These are phyloP conservation scores for Suillus decipiens DNA, from an alignment of 768 basidiomycete species.

Conservation along the genomic window DNA sequence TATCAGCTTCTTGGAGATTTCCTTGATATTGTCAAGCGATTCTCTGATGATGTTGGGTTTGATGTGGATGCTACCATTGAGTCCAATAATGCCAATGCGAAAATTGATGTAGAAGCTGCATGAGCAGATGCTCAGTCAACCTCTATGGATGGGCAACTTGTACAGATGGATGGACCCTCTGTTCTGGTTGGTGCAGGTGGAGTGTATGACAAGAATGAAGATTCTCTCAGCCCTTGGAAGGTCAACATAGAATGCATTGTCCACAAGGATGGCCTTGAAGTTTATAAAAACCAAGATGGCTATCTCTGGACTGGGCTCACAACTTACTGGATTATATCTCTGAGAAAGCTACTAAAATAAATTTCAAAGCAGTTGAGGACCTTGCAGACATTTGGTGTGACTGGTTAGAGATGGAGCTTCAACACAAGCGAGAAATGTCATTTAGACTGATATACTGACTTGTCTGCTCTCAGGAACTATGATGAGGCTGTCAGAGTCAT, in stretches of 20 bases:
- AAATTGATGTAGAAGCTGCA: slow-evolving; percentile 46
- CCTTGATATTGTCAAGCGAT: slow-evolving; percentile 87
- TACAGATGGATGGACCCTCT: slow-evolving; percentile 71
- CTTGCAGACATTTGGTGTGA: slow-evolving; percentile 99
- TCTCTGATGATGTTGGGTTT: slow-evolving; percentile 90
- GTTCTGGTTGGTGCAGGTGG: slow-evolving; percentile 53
- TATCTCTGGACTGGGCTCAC: slow-evolving; percentile 94
- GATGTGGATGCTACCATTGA: slow-evolving; percentile 72
- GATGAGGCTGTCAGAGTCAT: slow-evolving; percentile 94
- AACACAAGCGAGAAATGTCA: slow-evolving; percentile 75
- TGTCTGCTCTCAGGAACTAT: slow-evolving; percentile 68
- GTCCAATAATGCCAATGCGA: slow-evolving; percentile 53
- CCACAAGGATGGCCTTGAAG: slow-evolving; percentile 77
- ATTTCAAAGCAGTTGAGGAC: slow-evolving; percentile 95
- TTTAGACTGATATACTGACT: slow-evolving; percentile 16
- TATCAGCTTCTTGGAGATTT: slow-evolving; percentile 93
- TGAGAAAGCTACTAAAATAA: slow-evolving; percentile 89
- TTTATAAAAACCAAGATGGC: slow-evolving; percentile 97
- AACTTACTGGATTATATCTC: slow-evolving; percentile 97
- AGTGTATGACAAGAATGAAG: slow-evolving; percentile 80
- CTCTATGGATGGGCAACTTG: slow-evolving; percentile 45
- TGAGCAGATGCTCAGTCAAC: slow-evolving; percentile 16
- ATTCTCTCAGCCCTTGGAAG: slow-evolving; percentile 65
- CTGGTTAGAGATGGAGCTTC: slow-evolving; percentile 98
- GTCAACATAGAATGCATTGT: slow-evolving; percentile 89